Conservation (phyloP, 495 filamentous ascomycete species). For the Cenococcum geophilum region DNA sequence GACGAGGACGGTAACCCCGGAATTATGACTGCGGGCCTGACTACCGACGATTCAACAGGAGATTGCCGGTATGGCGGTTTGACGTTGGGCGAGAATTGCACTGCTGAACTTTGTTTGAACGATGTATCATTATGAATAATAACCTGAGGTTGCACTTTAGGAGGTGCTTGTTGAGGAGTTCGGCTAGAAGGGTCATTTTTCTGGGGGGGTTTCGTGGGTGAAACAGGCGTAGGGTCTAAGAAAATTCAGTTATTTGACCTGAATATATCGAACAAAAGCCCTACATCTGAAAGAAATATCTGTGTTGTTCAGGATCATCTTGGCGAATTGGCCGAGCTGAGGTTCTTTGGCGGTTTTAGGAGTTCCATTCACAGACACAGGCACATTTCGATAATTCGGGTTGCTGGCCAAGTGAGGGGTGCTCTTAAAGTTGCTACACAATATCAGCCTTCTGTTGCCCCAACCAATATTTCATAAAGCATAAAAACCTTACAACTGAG, state of each 20-base stretch:
- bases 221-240: conserved; percentile 42
- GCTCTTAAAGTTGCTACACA: conserved; percentile 63
- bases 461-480: not conserved
- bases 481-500: conserved; percentile 59
- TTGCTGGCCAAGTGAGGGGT: conserved; percentile 15
- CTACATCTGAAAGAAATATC: conserved; percentile 52
- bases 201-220: conserved; percentile 7
- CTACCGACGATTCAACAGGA: not conserved
- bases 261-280: conserved; percentile 27
- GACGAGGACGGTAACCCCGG: conserved; percentile 19
- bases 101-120: not conserved
- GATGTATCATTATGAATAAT: not conserved
- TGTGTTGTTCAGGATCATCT: conserved; percentile 52
- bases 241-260: not conserved
- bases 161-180: not conserved
- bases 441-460: conserved; percentile 4
- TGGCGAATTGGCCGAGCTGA: conserved; percentile 51
- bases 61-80: not conserved
- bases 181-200: not conserved
- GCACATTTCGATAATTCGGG: conserved; percentile 13
- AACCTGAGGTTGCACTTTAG: not conserved
- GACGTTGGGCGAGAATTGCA: not conserved
- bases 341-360: conserved; percentile 24
- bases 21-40: conserved; percentile 16
- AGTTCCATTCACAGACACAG: conserved; percentile 14